Evolutionary conservation across 495 filamentous ascomycete species (phyloP), one percentile per base, ranked within the genome.

Genomic region (Penicillium silybi): DNA sequence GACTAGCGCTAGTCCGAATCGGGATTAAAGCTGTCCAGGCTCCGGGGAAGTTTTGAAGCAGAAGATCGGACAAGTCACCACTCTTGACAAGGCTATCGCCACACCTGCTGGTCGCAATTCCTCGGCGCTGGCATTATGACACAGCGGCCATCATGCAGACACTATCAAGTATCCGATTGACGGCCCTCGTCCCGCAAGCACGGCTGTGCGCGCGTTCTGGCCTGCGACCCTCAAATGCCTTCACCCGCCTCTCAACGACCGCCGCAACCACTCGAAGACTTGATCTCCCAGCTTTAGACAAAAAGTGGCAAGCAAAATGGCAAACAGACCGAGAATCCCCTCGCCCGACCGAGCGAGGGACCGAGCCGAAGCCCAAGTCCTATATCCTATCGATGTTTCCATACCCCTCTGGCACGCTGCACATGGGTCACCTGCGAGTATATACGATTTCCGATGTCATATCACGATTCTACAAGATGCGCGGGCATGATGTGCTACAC

Each of bases 321-420:
- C 60, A 69, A 58, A 54, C 61, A 54, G 62, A 68, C 41, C 50
- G 53, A 20, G 34, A 39, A 9, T 7, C 39, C 38, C 37, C 57
- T 32, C 46, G 41, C 35, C 18, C 26, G 35, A 34, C 44, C 48
- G 50, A 51, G 18, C 38, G 18, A 45, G 25, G 29, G 16, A 43
- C 48, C 34, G 57, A 58, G 15, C 20, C 53, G 11, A 75, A 72
- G 25, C 70, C 75, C 15, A 85, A 82, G 57, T 85, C 81, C 58
- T 96, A 92, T 63, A 80, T 95, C 57, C 73, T 93, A 18, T 86
- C 90, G 48, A 96, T 96, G 90, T 95, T 95, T 61, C 90, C 90
- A 2, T 96, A 96, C 66, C 90, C 90, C 2, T 95, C 90, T 0
- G 90, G 90, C 8, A 84, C 84, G 23, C 79, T 96, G n/a, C 90